A percentile compares a stretch with the other conserved stretches of the same genome.
These are phyloP conservation scores for Mycena metata DNA, from an alignment of 768 basidiomycete genomes.

Conservation along the genomic window DNA sequence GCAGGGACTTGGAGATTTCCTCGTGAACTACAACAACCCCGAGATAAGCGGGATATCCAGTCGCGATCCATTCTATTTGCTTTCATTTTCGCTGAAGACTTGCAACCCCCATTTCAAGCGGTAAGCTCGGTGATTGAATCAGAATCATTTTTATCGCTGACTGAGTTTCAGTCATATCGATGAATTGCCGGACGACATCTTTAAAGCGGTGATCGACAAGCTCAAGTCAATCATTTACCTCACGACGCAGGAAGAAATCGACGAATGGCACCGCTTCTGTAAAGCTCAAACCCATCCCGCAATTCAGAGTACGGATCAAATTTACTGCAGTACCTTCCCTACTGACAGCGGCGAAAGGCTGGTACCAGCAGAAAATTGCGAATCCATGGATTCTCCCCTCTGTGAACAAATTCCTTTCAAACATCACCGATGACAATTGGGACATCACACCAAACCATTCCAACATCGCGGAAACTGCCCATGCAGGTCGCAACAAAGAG, in stretches of 20 bases:
- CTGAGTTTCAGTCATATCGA: constrained; percentile 41
- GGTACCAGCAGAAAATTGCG: constrained; percentile 13
- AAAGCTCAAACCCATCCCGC: not conserved
- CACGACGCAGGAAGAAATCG: constrained; percentile 30
- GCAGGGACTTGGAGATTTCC: constrained; percentile 12
- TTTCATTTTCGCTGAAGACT: not conserved
- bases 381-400: constrained; percentile 13
- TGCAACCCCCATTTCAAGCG: constrained; percentile 15
- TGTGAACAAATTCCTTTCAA: constrained; percentile 15
- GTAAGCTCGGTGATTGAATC: not conserved
- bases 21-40: constrained; percentile 17
- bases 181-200: constrained; percentile 29
- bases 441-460: constrained; percentile 12
- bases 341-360: not conserved
- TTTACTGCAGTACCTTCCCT: not conserved
- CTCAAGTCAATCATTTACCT: constrained; percentile 37
- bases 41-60: not conserved
- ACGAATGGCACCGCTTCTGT: constrained; percentile 37
- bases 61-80: not conserved
- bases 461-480: constrained; percentile 13
- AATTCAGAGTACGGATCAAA: constrained; percentile 7
- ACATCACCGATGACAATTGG: not conserved
- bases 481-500: constrained; percentile 11
- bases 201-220: constrained; percentile 14
- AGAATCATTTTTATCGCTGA: no score